Evolutionary conservation across 1,284 basidiomycete genomes (phyloP), one percentile per base, ranked within the genome.

Genomic region (Trichosporon faecale): DNA sequence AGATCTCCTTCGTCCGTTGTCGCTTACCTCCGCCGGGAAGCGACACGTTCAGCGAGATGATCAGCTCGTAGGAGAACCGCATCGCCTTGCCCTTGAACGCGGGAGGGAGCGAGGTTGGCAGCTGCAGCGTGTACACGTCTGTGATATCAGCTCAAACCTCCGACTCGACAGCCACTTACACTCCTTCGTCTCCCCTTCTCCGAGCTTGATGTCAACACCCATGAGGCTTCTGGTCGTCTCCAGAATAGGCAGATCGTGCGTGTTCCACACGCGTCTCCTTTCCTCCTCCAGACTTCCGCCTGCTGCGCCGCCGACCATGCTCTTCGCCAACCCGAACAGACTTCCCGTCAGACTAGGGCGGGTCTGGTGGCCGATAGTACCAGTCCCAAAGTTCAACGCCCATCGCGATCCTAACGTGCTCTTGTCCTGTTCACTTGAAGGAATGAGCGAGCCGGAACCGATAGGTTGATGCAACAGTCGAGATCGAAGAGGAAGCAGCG

Each of bases 1-100:
- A 65, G 31, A 81, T 78, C 29, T 82, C 81, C 69, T 76, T 79
- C 1, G 75, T 73, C 35, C 75, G 74, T 66, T 82, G 79, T 3
- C 74, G 70, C 61, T 77, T 76, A 2, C 75, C 78, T 23, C 72
- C 73, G 0, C 79, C 79, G 0, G 80, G 78, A 7, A 81, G 64
- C 0, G 72, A 72, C 14, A 82, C 75, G 35, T 76, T 79, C 68
- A 82, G 77, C 1, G 95, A 94, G 1, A 98, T 87, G 11, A 92
- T 86, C 12, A 99, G 88, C 75, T 94, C 90, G 80, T 98, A 99
- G 9, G 90, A 90, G 81, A 99, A 95, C 75, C 87, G 88, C 73
- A 98, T 86, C 0, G 90, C 87, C 66, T 91, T 90, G 1, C 96
- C 96, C 52, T 88, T 88, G 84, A 92, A 97, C 0, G 94, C 93